Conservation (phyloP, 1,284 basidiomycete species). For the Takashimella tepidaria region DNA sequence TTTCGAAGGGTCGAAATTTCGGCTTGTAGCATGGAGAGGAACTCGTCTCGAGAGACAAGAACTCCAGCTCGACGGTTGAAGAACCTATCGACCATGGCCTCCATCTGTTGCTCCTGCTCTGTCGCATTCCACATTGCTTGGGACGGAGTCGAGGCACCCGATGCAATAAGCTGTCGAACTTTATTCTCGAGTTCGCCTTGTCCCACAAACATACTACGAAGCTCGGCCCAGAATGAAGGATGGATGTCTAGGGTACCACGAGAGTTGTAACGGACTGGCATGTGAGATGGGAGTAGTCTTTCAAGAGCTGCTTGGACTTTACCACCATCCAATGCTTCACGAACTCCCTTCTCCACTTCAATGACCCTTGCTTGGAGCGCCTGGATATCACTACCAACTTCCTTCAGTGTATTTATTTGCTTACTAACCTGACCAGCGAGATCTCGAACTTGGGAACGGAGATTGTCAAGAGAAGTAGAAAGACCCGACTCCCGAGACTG, state of each 20-base stretch:
- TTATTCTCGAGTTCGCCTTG: slow-evolving; percentile 31
- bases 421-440: slow-evolving; percentile 52
- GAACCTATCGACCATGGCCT: slow-evolving; percentile 6
- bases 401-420: slow-evolving; percentile 5
- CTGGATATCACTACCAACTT: slow-evolving; percentile 20
- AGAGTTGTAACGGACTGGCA: slow-evolving; percentile 46
- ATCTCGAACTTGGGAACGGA: slow-evolving; percentile 51
- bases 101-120: slow-evolving; percentile 24
- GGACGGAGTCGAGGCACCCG: background rate
- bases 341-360: slow-evolving; percentile 58
- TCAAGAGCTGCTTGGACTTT: slow-evolving; percentile 43
- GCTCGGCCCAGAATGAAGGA: slow-evolving; percentile 50
- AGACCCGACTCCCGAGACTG: background rate
- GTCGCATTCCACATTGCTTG: slow-evolving; percentile 4
- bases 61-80: slow-evolving; percentile 3
- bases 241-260: slow-evolving; percentile 47
- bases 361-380: slow-evolving; percentile 53
- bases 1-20: slow-evolving; percentile 27
- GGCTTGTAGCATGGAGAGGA: slow-evolving; percentile 29
- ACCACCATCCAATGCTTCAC: slow-evolving; percentile 36
- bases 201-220: slow-evolving; percentile 48
- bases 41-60: slow-evolving; percentile 22
- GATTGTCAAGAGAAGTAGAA: slow-evolving; percentile 3
- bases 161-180: slow-evolving; percentile 9
- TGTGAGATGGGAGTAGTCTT: slow-evolving; percentile 42